A percentile compares a stretch with the other conserved stretches of the same genome.
phyloP scores from a whole-genome alignment of 305 asterid species.

The Solanum chacoense region DNA sequence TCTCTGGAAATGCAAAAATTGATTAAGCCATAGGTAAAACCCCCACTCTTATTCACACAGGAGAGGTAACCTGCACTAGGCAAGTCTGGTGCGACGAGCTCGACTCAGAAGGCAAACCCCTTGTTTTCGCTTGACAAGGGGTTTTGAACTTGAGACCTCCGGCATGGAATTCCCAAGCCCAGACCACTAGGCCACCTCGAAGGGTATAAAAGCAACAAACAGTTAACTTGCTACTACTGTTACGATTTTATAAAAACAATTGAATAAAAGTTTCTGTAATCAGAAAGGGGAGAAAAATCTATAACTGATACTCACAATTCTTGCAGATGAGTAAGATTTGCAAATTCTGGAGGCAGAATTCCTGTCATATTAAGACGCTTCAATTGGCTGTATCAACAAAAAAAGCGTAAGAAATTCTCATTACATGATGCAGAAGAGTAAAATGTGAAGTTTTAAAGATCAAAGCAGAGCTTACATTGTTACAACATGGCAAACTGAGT shows the following conservation, averaged over 20 bases:
- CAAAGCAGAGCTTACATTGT: not conserved
- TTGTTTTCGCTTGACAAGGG: no score
- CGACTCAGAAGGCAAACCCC: not conserved
- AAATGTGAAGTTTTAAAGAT: not conserved
- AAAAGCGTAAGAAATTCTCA: not conserved
- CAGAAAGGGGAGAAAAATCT: no score
- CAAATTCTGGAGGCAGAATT: not conserved
- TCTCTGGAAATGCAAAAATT: not conserved
- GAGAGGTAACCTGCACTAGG: no score
- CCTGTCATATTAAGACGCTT: not conserved
- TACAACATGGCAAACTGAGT: not conserved
- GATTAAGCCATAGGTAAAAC: not conserved
- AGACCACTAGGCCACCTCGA: not conserved
- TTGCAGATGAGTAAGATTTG: not conserved
- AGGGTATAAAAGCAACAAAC: no score
- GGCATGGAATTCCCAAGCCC: not conserved
- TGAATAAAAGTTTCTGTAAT: no score
- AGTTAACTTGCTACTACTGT: no score
- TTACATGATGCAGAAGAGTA: not conserved
- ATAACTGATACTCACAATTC: not conserved
- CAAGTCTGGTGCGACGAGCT: no score
- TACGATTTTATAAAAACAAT: no score
- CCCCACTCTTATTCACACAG: not conserved
- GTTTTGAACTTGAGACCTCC: not conserved
- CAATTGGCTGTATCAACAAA: not conserved